Percentiles rank a stretch among this genome's conserved stretches.
phyloP scores from a whole-genome alignment of 139 green algal species.

The Micractinium sp. region DNA sequence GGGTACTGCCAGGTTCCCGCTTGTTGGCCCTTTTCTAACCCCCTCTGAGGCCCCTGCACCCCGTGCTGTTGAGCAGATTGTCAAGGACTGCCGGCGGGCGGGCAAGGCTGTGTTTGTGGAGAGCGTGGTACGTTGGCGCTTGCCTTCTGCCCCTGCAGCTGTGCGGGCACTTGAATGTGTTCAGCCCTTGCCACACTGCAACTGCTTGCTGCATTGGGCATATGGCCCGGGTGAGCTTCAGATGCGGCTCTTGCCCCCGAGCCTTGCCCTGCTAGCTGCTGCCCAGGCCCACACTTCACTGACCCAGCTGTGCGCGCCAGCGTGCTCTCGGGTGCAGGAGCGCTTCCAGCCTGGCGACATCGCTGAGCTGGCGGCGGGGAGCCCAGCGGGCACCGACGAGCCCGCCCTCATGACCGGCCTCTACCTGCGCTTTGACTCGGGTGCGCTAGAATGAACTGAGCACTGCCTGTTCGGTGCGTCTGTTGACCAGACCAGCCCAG shows the following conservation, averaged over 20 bases:
- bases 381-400: neutral
- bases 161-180: too few species aligned
- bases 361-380: neutral
- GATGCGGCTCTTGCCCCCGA: too few species aligned
- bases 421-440: constrained; percentile 23
- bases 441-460: neutral
- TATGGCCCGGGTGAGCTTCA: too few species aligned
- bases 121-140: constrained; percentile 2
- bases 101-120: constrained; percentile 27
- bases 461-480: neutral
- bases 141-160: too few species aligned
- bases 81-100: neutral
- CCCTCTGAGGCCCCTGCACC: neutral
- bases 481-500: neutral
- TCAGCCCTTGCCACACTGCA: too few species aligned
- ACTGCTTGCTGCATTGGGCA: too few species aligned
- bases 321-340: neutral
- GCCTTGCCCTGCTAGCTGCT: too few species aligned
- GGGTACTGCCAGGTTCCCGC: too few species aligned
- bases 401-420: constrained; percentile 5
- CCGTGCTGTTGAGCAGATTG: neutral
- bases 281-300: too few species aligned
- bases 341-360: constrained; percentile 1
- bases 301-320: too few species aligned
- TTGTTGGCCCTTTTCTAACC: too few species aligned